These are phyloP conservation scores for Yarrowia sp. DNA, from an alignment of 805 yeast genomes.

Conservation along the genomic window DNA sequence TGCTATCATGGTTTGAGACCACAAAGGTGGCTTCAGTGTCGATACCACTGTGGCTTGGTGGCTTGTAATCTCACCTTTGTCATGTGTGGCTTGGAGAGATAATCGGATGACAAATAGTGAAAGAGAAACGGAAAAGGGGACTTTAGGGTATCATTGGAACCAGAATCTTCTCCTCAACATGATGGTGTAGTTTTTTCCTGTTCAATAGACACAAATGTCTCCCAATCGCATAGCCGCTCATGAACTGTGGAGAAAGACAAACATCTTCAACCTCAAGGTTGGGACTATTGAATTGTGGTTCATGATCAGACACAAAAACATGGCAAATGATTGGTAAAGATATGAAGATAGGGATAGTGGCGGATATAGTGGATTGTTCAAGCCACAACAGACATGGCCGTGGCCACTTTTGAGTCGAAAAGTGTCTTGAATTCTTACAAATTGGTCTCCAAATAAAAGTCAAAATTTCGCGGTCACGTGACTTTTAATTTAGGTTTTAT, in stretches of 20 bases:
- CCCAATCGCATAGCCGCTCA: background rate
- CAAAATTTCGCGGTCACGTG: background rate
- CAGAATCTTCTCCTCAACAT: background rate
- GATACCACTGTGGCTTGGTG: constrained; percentile 14
- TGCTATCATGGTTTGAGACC: constrained; percentile 2
- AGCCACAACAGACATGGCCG: background rate
- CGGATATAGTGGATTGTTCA: background rate
- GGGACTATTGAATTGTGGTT: constrained; percentile 3
- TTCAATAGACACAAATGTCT: background rate
- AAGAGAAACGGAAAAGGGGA: no score
- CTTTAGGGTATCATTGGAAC: background rate
- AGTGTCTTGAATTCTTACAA: no score
- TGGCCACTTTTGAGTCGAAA: no score
- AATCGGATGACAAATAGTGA: background rate
- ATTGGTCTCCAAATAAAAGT: no score
- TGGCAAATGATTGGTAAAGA: background rate
- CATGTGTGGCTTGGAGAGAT: constrained; percentile 6
- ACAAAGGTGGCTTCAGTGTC: constrained; percentile 14
- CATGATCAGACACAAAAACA: background rate
- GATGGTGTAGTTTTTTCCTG: no score
- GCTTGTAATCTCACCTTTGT: constrained; percentile 9
- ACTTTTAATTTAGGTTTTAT: background rate
- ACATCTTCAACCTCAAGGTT: constrained; percentile 23
- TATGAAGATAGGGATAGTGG: background rate
- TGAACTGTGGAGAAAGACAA: constrained; percentile 1